Conservation (phyloP, 495 filamentous ascomycete genomes). For the Aspergillus campestris region DNA sequence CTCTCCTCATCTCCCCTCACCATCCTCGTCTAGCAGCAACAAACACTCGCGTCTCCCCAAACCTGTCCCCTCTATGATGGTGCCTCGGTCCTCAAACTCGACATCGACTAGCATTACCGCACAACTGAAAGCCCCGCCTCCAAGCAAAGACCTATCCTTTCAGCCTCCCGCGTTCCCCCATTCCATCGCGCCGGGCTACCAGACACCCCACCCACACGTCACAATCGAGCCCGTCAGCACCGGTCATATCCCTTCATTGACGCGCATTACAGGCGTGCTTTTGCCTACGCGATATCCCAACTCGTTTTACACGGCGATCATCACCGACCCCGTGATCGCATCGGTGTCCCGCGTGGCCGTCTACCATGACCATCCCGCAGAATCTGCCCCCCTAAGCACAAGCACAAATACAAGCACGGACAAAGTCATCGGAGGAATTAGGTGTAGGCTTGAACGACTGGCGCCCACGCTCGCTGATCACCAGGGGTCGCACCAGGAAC, state of each 20-base stretch:
- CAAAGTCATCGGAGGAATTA: conserved; percentile 72
- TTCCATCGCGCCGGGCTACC: conserved; percentile 19
- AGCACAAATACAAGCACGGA: conserved; percentile 24
- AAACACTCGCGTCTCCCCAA: conserved; percentile 20
- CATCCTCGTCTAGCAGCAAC: conserved; percentile 5
- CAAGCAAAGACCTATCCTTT: conserved; percentile 19
- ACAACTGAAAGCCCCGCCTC: conserved; percentile 15
- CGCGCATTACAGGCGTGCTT: conserved; percentile 72
- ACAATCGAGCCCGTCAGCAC: conserved; percentile 51
- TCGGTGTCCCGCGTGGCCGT: conserved; percentile 72
- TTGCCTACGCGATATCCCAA: conserved; percentile 84
- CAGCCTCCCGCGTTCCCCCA: conserved; percentile 26
- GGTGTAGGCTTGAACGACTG: conserved; percentile 64
- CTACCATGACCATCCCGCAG: conserved; percentile 46
- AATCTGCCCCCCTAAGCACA: conserved; percentile 25
- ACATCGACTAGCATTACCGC: conserved; percentile 12
- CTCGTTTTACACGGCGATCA: conserved; percentile 72
- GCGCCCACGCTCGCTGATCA: conserved; percentile 11
- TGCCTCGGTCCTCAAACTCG: conserved; percentile 10
- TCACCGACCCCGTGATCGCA: conserved; percentile 55
- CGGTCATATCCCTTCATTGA: conserved; percentile 62
- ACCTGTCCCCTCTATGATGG: conserved; percentile 22
- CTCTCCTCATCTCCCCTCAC: conserved; percentile 17
- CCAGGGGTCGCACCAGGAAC: conserved; percentile 10
- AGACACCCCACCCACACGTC: conserved; percentile 32